A percentile compares a stretch with the other conserved stretches of the same genome.
These are phyloP conservation scores for Santalum album DNA, from an alignment of 164 flowering plant species.

Conservation along the genomic window DNA sequence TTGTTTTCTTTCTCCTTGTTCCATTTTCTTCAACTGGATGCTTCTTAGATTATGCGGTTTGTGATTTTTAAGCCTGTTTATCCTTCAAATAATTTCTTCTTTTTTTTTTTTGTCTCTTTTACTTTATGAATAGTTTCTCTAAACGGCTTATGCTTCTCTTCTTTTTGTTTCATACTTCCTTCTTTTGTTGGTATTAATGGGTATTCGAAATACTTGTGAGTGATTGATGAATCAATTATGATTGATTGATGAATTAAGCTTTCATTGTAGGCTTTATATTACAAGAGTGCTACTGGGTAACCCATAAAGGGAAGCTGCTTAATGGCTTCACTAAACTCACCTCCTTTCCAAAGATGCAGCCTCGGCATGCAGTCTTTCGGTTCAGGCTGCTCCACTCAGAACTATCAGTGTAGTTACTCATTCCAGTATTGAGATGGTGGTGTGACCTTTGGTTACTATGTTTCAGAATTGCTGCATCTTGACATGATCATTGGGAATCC, in stretches of 20 bases:
- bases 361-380: constrained; percentile 54
- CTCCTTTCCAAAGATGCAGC: constrained; percentile 56
- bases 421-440: constrained; percentile 98
- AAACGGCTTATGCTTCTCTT: background rate
- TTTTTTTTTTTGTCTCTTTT: too few species aligned
- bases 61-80: too few species aligned
- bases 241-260: constrained; percentile 1
- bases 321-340: constrained; percentile 44
- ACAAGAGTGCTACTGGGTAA: constrained; percentile 69
- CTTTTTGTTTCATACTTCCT: background rate
- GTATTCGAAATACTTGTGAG: background rate
- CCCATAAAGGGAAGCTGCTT: constrained; percentile 77
- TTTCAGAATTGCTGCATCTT: constrained; percentile 56
- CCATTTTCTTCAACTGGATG: too few species aligned
- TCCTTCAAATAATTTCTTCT: too few species aligned
- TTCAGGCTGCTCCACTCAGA: constrained; percentile 39
- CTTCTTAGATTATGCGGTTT: too few species aligned
- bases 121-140: too few species aligned
- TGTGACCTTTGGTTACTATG: constrained; percentile 79
- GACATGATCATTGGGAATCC: constrained; percentile 45
- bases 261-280: constrained; percentile 59
- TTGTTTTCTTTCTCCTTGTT: too few species aligned
- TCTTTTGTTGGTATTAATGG: background rate
- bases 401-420: constrained; percentile 50
- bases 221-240: too few species aligned